Conservation (phyloP, 352 stramenopile genomes). For the Globisporangium heterothallicum region DNA sequence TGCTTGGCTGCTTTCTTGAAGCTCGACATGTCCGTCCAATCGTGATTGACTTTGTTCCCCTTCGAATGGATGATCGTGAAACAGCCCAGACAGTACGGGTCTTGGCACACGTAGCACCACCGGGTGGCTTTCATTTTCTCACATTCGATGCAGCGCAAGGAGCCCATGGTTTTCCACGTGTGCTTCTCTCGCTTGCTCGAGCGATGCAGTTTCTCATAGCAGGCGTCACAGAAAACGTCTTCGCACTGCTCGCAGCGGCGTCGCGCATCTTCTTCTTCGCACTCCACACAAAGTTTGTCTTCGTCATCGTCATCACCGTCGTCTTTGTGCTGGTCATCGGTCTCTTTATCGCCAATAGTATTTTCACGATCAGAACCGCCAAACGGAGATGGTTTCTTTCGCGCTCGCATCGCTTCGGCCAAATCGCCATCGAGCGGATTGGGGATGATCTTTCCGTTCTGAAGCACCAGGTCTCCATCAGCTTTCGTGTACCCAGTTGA, state of each 20-base stretch:
- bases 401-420: conserved; percentile 19
- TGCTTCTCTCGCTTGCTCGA: conserved; percentile 68
- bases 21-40: conserved; percentile 64
- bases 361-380: conserved; percentile 8
- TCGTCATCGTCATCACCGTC: conserved; percentile 43
- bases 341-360: conserved; percentile 2
- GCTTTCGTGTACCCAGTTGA: conserved; percentile 63
- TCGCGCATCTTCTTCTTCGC: conserved; percentile 65
- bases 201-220: conserved; percentile 71
- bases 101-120: conserved; percentile 68
- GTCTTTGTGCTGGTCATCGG: conserved; percentile 10
- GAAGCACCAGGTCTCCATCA: conserved; percentile 61
- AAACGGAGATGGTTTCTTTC: conserved; percentile 15
- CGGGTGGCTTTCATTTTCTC: conserved; percentile 82
- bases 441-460: conserved; percentile 59
- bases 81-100: conserved; percentile 77
- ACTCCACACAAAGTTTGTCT: conserved; percentile 71
- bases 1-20: conserved; percentile 47
- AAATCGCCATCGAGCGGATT: conserved; percentile 40
- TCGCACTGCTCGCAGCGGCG: conserved; percentile 68
- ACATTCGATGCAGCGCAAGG: conserved; percentile 76
- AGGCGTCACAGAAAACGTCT: conserved; percentile 73
- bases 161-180: conserved; percentile 70
- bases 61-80: conserved; percentile 83
- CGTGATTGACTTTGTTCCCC: conserved; percentile 65